Evolutionary conservation across 768 basidiomycete species (phyloP).

Genomic region (Lentinula raphanica): DNA sequence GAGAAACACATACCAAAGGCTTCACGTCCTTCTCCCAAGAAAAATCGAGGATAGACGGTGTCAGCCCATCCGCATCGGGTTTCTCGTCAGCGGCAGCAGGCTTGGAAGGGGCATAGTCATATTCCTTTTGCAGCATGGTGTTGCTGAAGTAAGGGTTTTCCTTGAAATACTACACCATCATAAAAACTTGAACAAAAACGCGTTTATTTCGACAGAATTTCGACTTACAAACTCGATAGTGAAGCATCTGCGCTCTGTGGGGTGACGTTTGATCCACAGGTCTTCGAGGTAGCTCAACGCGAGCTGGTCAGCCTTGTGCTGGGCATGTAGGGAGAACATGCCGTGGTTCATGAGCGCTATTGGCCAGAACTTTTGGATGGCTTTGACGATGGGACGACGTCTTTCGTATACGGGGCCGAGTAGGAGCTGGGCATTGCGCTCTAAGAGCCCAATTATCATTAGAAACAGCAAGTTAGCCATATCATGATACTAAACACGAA

Average conservation of each 20-base stretch:
- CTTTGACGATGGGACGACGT: constrained; percentile 60
- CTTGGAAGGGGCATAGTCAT: constrained; percentile 59
- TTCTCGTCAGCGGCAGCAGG: constrained; percentile 43
- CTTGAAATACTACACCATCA: constrained; percentile 61
- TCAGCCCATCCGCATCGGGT: constrained; percentile 71
- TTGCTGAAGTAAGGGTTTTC: constrained; percentile 82
- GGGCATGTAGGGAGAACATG: constrained; percentile 57
- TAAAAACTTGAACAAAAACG: constrained; percentile 5
- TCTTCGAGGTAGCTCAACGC: constrained; percentile 84
- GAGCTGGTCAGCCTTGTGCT: constrained; percentile 71
- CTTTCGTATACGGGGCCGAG: constrained; percentile 62
- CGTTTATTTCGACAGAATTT: not conserved
- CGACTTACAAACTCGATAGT: constrained; percentile 82
- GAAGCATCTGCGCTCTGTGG: constrained; percentile 72
- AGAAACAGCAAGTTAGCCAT: not conserved
- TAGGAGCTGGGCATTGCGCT: constrained; percentile 56
- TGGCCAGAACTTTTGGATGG: constrained; percentile 81
- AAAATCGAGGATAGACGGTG: constrained; percentile 73
- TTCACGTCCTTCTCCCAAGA: constrained; percentile 73
- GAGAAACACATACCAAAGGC: constrained; percentile 42
- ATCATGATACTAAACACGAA: not conserved
- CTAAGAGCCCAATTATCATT: constrained; percentile 42
- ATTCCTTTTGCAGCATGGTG: constrained; percentile 75
- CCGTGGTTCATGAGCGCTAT: constrained; percentile 73
- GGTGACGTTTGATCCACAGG: constrained; percentile 74